These are phyloP conservation scores for Chloranthus sessilifolius DNA, from an alignment of 164 flowering plant species.

Conservation along the genomic window DNA sequence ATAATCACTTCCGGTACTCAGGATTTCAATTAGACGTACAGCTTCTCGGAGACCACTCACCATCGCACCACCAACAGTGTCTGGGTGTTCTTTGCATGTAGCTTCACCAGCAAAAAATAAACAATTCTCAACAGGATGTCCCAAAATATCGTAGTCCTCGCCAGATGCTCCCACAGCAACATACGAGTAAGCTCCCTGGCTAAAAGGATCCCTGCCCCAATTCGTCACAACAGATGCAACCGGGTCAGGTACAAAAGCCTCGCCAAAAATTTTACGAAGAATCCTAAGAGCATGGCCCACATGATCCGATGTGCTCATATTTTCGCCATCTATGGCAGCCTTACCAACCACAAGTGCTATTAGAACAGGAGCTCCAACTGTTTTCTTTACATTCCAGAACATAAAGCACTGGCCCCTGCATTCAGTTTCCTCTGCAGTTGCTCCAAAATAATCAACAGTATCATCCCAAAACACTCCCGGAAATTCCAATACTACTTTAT, in stretches of 20 bases:
- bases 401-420: slow-evolving; percentile 89
- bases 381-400: slow-evolving; percentile 98
- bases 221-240: slow-evolving; percentile 94
- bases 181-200: slow-evolving; percentile 95
- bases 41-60: slow-evolving; percentile 99
- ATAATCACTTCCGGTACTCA: slow-evolving; percentile 71
- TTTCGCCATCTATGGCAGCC: slow-evolving; percentile 82
- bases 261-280: slow-evolving; percentile 92
- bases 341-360: slow-evolving; percentile 94
- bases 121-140: slow-evolving; percentile 85
- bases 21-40: slow-evolving; percentile 81
- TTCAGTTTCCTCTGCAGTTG: slow-evolving; percentile 86
- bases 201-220: slow-evolving; percentile 98
- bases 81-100: slow-evolving; percentile 99
- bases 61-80: slow-evolving; percentile 99
- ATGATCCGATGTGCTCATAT: slow-evolving; percentile 59
- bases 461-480: slow-evolving; percentile 96
- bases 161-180: slow-evolving; percentile 98
- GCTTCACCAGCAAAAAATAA: slow-evolving; percentile 99
- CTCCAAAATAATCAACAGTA: slow-evolving; percentile 95
- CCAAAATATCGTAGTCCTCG: slow-evolving; percentile 92
- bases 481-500: slow-evolving; percentile 90
- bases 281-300: slow-evolving; percentile 75
- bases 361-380: slow-evolving; percentile 95
- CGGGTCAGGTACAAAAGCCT: slow-evolving; percentile 73